These are phyloP conservation scores for Thuja plicata DNA, from an alignment of 83 land plant genomes.

Conservation along the genomic window DNA sequence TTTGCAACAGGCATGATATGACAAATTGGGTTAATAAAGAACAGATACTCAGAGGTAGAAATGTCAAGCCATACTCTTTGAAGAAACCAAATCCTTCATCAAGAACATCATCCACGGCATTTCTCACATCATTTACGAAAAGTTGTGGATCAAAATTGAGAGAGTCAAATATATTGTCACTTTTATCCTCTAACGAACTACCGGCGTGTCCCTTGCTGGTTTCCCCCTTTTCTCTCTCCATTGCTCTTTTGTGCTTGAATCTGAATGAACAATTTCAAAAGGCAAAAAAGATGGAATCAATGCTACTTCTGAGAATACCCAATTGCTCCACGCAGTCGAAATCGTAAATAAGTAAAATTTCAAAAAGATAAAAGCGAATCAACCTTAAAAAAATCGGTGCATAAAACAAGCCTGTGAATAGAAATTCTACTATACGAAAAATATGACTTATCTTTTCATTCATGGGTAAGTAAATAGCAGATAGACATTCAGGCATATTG, in stretches of 20 bases:
- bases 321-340: neutral
- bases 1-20: neutral
- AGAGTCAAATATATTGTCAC: conserved; percentile 41
- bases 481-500: no score
- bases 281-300: neutral
- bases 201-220: neutral
- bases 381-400: no score
- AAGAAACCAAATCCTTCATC: conserved; percentile 55
- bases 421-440: no score
- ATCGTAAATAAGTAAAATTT: neutral
- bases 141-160: conserved; percentile 53
- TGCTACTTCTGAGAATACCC: neutral
- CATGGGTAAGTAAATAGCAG: no score
- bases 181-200: conserved; percentile 9
- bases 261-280: neutral
- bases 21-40: neutral
- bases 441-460: no score
- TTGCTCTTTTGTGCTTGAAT: neutral
- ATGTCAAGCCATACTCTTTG: conserved; percentile 11
- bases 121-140: conserved; percentile 53
- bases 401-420: no score
- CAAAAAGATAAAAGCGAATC: no score
- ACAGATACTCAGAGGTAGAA: neutral
- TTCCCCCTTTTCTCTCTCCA: neutral
- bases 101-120: conserved; percentile 43